Conservation (phyloP, 1,284 basidiomycete species). For the Ganoderma lingzhi region DNA sequence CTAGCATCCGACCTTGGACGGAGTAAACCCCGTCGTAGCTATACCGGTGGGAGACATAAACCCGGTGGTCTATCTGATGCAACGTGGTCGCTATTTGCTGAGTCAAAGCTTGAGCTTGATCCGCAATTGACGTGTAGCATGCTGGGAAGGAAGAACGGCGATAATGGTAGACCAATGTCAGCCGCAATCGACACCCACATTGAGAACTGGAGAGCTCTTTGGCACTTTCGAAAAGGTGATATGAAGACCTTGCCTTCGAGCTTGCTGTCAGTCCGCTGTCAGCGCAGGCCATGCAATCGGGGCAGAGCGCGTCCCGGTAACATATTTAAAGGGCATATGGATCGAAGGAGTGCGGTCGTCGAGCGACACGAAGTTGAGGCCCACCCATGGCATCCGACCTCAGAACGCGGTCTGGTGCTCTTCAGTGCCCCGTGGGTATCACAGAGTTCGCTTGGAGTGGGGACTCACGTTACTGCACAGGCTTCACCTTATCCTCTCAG, state of each 20-base stretch:
- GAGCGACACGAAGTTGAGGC: background rate
- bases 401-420: background rate
- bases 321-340: background rate
- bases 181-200: background rate
- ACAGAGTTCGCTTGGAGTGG: background rate
- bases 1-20: background rate
- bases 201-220: background rate
- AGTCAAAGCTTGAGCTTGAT: background rate
- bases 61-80: background rate
- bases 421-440: conserved; percentile 7
- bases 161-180: background rate
- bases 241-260: background rate
- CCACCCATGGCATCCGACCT: background rate
- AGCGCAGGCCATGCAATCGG: background rate
- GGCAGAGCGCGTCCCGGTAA: background rate
- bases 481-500: conserved; percentile 6
- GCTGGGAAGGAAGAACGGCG: background rate
- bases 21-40: too few relatives aligned
- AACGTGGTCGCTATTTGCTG: background rate
- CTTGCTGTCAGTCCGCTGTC: background rate
- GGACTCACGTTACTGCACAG: background rate
- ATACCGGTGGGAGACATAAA: too few relatives aligned
- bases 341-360: background rate
- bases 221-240: background rate
- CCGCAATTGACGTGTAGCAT: background rate